Evolutionary conservation across 208 protist species (phyloP), one percentile per base, ranked within the genome.

Genomic region (Leishmania amazonensis): DNA sequence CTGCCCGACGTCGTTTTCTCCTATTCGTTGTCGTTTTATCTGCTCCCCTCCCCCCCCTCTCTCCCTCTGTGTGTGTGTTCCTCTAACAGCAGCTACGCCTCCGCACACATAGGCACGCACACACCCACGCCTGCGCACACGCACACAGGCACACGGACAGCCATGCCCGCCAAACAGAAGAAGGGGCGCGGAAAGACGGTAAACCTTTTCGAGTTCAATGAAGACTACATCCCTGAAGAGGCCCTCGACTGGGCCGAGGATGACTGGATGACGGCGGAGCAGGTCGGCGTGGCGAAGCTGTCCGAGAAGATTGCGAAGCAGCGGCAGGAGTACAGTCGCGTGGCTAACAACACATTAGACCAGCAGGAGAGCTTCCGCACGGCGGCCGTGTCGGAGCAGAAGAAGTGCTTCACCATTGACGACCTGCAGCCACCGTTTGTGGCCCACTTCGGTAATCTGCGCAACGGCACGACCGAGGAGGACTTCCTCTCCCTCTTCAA

Each of bases 361-460:
- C 80, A 92, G 47, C 81, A 87, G 60, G 89, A 94, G 58, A 93
- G 90, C 85, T 96, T 95, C 81, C 91, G 92, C 78, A 93, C 81
- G 19, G 82, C 83, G 2, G 80, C 87, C 38, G 57, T 64, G 38
- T 81, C 79, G 31, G 75, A 76, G 62, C 68, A 86, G 64, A 73
- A 80, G 65, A 77, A 65, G 65, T 57, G 82, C 60, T 80, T 80
- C 67, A 86, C 67, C 53, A 78, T 90, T 40, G 80, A 89, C 1
- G 89, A 95, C 79, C 84, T 97, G 51, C 80, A 88, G 82, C 91
- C 91, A 2, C 94, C 94, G 31, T 97, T 85, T 71, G 93, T 96
- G 7, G 90, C 91, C 17, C 90, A 96, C 80, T 93, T 97, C 86
- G 93, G 93, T 40, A 97, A 97, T 83, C 87, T 97, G 40, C 94